Conservation (phyloP, 176 grass and related monocot genomes). For the Phyllostachys edulis region DNA sequence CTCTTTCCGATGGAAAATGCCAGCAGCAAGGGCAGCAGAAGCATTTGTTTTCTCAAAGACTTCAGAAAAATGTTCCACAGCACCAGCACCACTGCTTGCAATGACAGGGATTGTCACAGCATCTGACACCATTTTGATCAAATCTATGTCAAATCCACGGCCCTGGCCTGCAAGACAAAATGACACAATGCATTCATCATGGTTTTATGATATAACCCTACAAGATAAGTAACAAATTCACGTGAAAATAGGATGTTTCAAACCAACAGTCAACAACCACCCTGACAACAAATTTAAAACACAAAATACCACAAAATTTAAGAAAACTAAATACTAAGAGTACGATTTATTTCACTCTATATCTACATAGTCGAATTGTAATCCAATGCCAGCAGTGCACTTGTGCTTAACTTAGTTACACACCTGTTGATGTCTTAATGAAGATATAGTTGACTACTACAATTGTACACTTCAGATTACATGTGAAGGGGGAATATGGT, state of each 20-base stretch:
- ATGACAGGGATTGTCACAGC: constrained; percentile 93
- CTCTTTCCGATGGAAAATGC: constrained; percentile 98
- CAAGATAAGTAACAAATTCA: neutral
- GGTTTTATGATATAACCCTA: neutral
- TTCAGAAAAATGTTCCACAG: constrained; percentile 74
- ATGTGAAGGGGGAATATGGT: neutral
- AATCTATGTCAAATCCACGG: constrained; percentile 87
- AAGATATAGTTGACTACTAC: constrained; percentile 2
- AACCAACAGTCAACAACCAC: neutral
- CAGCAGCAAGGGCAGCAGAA: constrained; percentile 91
- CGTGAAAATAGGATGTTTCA: neutral
- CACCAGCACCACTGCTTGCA: constrained; percentile 85
- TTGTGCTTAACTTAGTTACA: neutral
- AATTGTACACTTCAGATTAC: neutral
- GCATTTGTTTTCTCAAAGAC: constrained; percentile 91
- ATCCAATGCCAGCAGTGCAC: neutral
- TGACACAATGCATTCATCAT: constrained; percentile 24
- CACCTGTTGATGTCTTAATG: neutral
- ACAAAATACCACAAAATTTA: neutral
- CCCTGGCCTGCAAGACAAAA: constrained; percentile 77
- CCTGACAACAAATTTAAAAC: neutral
- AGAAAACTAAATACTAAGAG: constrained; percentile 23
- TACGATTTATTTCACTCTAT: constrained; percentile 6
- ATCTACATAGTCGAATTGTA: neutral
- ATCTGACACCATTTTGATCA: constrained; percentile 88